Evolutionary conservation across 768 basidiomycete species (phyloP), one percentile per base, ranked within the genome.

Genomic region (Boletus bicolor): DNA sequence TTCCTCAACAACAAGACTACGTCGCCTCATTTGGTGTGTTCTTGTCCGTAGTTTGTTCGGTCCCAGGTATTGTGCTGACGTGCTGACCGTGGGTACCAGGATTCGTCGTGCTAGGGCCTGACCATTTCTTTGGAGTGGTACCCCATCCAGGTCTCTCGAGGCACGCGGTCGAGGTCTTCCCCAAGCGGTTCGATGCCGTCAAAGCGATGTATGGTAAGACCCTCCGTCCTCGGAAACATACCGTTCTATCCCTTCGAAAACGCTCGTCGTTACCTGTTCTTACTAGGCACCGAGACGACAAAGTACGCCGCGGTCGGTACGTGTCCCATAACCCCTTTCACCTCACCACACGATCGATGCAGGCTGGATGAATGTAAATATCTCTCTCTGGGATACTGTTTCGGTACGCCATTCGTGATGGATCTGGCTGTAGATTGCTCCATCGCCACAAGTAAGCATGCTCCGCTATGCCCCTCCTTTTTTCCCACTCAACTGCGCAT

Each of bases 1-100:
- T 82, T 68, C 59, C 34, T 80, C 50, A 86, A 86, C 63, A 80
- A 80, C 44, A 68, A 62, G 84, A 86, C 64, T 85, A 79, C 54
- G 84, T 81, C 53, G 83, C 86, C 2, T 72, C 79, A 2, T 71
- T 77, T n/a, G 85, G 85, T 85, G 38, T 4, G 71, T 64, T 37
- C 36, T 8, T 7, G 17, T 21, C 28, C 12, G 15, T 26, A 0
- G 3, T 38, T 4, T 30, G 26, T 17, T 24, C 9, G 14, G 9
- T 5, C 28, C 3, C n/a, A 15, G 15, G 5, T 9, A 26, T n/a
- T 21, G 26, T 7, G 9, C 28, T 30, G 34, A 26, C 7, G 44
- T 30, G 17, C 34, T 57, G 48, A 49, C 26, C 2, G 4, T 0
- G 34, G 39, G 28, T 0, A 7, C 8, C 35, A 86, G 84, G 84